phyloP scores from a whole-genome alignment of 441 rosid genomes.

The Populus hybrid region DNA sequence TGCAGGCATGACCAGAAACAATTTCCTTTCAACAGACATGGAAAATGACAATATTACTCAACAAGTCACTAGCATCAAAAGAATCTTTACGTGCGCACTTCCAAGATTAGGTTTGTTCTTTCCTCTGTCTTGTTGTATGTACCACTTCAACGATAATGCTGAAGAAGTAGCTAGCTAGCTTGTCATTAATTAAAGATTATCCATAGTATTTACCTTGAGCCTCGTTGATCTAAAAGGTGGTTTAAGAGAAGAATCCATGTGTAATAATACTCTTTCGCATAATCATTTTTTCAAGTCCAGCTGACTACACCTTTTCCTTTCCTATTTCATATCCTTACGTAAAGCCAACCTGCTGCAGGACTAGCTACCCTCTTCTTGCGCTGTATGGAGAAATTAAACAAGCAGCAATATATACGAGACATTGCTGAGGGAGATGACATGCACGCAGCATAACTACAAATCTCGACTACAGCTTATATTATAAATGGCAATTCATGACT shows the following conservation, averaged over 20 bases:
- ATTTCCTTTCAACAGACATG: neutral
- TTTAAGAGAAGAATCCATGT: neutral
- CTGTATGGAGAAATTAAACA: neutral
- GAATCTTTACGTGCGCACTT: neutral
- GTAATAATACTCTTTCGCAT: neutral
- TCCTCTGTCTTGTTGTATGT: neutral
- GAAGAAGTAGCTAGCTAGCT: neutral
- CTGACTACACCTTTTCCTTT: neutral
- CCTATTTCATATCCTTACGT: neutral
- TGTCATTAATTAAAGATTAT: neutral
- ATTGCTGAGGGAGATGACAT: no score
- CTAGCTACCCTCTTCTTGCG: neutral
- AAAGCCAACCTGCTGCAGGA: neutral
- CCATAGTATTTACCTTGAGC: neutral
- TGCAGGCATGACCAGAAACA: neutral
- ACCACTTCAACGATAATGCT: neutral
- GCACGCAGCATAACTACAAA: no score
- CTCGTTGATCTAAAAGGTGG: neutral
- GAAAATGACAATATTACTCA: neutral
- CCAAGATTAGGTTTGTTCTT: neutral
- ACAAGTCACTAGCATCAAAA: neutral
- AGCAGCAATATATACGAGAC: no score
- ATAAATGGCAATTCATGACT: no score
- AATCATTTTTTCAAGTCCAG: neutral
- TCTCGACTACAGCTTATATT: no score